Base-by-base conservation (phyloP, 306 rosid genomes). In the Rubus idaeus region DNA sequence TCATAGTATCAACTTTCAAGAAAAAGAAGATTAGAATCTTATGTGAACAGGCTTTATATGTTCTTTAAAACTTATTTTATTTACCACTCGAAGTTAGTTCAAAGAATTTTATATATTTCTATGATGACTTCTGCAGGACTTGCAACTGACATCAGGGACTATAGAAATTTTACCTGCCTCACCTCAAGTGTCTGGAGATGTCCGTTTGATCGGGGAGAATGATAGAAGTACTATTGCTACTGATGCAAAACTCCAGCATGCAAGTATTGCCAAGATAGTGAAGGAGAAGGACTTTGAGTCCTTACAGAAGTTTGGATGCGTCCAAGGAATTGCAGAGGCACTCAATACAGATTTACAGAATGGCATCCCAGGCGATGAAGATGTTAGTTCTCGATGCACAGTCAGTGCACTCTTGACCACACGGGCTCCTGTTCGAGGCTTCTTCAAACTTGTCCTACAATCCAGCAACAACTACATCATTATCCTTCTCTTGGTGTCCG, bases 301-400 rank as follows among this genome's bases (percentile, higher is more conserved):
- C 51, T 40, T 80, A 8, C 71, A 47, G 17, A 13, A 60, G 23
- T 41, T 75, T 26, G 80, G 80, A 61, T 60, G 84, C 40, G 26
- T 75, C 26, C 45, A 21, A 26, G 84, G 76, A 60, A 69, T 75
- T 41, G 68, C 84, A 4, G 49, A 75, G 26, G 76, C 72, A 40
- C 76, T 75, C 26, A 12, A 30, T 49, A 42, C 67, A 0, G 41
- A 70, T 61, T 61, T 80, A 40, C 49, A 68, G 42, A 51, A 41
- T 0, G 84, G 80, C 60, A 69, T 75, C 47, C 9, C 52, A 10
- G 20, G 76, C 18, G 21, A 58, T 46, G 58, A 75, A n/a, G 82
- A 65, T 45, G 26, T 73, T 20, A 1, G 20, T 37, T 51, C 9
- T 18, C 78, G 60, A 18, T 6, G 50, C 18, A 6, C 4, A 42